Evolutionary conservation across 2,329 filamentous ascomycete species (phyloP), one percentile per base, ranked within the genome.

Genomic region (Keithomyces neogunnii): DNA sequence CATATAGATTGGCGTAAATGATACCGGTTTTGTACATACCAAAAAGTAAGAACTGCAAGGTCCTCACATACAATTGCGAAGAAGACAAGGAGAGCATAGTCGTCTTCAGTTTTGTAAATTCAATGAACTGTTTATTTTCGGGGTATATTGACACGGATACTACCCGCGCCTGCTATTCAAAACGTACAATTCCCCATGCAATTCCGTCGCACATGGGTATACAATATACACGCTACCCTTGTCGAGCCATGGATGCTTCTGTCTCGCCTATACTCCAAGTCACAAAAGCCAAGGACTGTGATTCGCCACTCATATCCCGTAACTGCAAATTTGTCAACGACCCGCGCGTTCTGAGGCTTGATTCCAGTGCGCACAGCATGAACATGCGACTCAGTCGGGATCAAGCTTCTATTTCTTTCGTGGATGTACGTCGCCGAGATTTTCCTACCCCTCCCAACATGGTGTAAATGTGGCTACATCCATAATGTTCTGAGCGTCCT

Each of bases 1-100:
- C 58, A 60, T 60, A 55, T 60, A 55, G 50, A 60, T 53, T 55
- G 55, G 51, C 49, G 38, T 40, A 38, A 19, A 36, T 30, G 28
- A 48, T 39, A 47, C 35, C 40, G 30, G 38, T 44, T 43, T 40
- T 50, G 19, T 19, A 19, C 33, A 19, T 40, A 26, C 38, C 5
- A 28, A 26, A 5, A 40, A 8, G 36, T 6, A 40, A 40, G 38
- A 5, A 40, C 2, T 13, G 8, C 19, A 19, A 19, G 19, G 19
- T 19, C 19, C 19, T 19, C 19, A 19, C 19, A 19, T 19, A 19
- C 19, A 19, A 19, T 19, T 19, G 19, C 19, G 19, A 19, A 19
- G 19, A 39, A 39, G 5, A 39, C 13, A 26, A 40, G 19, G 9
- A 5, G 19, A 4, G 36, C 11, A 38, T 13, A 10, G 19, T 7